Evolutionary conservation across 2,329 filamentous ascomycete genomes (phyloP), one percentile per base, ranked within the genome.

Genomic region (Arthroderma sp.): DNA sequence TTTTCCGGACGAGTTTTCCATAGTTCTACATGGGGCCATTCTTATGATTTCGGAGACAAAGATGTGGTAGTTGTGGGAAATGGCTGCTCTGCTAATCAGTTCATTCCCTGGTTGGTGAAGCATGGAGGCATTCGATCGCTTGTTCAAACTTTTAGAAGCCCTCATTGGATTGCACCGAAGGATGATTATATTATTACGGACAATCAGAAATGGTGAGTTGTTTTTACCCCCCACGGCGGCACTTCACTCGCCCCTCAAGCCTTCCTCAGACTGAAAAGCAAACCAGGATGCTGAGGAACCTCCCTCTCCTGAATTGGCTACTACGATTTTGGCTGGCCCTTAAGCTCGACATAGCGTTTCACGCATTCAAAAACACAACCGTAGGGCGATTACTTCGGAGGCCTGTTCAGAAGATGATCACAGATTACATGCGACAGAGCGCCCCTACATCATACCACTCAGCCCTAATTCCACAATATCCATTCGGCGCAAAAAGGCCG

Each of bases 401-500:
- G 29, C 22, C 10, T 9, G 2, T 41, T 28, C 15, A 41, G 22
- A 31, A 7, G 8, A 29, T 2, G 15, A 41, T 41, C 4, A 41
- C 7, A 41, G 29, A 28, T n/a, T 43, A 43, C 32, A 43, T 43
- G 41, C 9, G 38, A 30, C 34, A 11, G 32, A 29, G 11, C 7
- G 30, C 41, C 8, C 31, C 41, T 38, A 8, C 27, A 11, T n/a
- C 8, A 27, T 43, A 43, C 28, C 41, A 43, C 4, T 43, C 41
- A 39, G 7, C 29, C 11, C 41, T 43, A 27, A 43, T 43, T 9
- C 41, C 41, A 11, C 7, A n/a, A n/a, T 43, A 10, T 22, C 41
- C 31, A 38, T 38, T 43, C 32, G 41, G 41, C 10, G 41, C 41
- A 7, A 43, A 43, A 28, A 8, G 41, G 7, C 41, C 41, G 31